A percentile compares a stretch with the other conserved stretches of the same genome.
Evolutionary conservation across 768 basidiomycete genomes (phyloP).

Genomic region (Stropharia rugosoannulata): DNA sequence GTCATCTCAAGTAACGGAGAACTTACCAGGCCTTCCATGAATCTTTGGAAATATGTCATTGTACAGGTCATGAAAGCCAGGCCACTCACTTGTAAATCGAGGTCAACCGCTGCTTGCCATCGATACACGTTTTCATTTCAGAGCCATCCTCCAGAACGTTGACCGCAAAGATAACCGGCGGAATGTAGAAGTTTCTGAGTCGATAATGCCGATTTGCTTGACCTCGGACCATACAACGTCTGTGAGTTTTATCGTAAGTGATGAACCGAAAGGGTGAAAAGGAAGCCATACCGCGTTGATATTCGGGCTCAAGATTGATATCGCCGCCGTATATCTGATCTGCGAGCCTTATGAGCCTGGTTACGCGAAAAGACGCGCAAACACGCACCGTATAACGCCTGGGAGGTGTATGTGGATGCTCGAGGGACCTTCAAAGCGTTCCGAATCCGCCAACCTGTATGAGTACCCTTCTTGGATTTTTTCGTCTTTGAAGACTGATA

Average conservation of each 20-base stretch:
- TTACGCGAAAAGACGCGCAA: constrained; percentile 19
- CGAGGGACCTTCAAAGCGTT: constrained; percentile 55
- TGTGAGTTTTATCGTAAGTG: constrained; percentile 19
- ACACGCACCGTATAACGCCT: constrained; percentile 53
- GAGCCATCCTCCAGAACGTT: constrained; percentile 57
- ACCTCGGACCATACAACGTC: constrained; percentile 79
- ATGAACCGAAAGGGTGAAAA: background rate
- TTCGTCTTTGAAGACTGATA: constrained; percentile 18
- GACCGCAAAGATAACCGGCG: constrained; percentile 42
- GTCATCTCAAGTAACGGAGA: background rate
- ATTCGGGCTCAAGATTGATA: constrained; percentile 74
- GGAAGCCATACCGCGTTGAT: constrained; percentile 60
- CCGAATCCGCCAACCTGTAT: constrained; percentile 28
- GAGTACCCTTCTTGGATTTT: constrained; percentile 7
- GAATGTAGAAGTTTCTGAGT: constrained; percentile 52
- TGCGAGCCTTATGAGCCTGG: constrained; percentile 20
- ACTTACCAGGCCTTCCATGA: constrained; percentile 67
- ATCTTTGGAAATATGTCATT: constrained; percentile 34
- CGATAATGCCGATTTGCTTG: constrained; percentile 75
- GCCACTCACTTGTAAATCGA: constrained; percentile 62
- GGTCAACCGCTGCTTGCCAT: constrained; percentile 80
- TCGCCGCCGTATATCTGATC: constrained; percentile 66
- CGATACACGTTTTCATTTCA: constrained; percentile 68
- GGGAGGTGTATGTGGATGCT: constrained; percentile 63
- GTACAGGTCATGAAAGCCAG: background rate